Base-by-base conservation (phyloP, 1,139 yeast genomes). In the Yamadazyma oceani region DNA sequence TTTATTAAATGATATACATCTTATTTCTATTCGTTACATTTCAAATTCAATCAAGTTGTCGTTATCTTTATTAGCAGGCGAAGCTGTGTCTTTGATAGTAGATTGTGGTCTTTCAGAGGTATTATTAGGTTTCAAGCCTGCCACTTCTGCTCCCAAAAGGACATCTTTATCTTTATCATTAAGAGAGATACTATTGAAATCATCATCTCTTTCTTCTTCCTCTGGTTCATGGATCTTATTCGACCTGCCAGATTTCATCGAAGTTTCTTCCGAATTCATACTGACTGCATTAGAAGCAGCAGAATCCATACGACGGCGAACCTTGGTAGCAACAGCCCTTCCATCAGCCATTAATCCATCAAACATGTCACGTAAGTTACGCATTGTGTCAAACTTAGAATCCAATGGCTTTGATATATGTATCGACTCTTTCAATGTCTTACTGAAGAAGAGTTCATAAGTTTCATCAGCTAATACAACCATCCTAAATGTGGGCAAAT, bases 301-400 rank as follows among this genome's bases (percentile, higher is more conserved):
- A 23, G 80, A 82, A 55, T 89, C 96, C 76, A 87, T 88, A 46
- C 96, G 80, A 49, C 84, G 81, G 48, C 92, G 80, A 2, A 90
- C 95, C 54, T 86, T 90, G 38, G 77, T 80, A 1, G 97, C 97
- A 12, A 90, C 95, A 40, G 90, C 79, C 57, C 87, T 73, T 4
- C 97, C 96, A 60, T 92, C 97, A 1, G 95, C 95, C 46, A 92
- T 73, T 42, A 92, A 73, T 8, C 95, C 94, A 60, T 88, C 96
- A 65, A 92, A 86, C 78, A 92, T 85, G 40, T 86, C 92, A 42
- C 96, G 73, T 43, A 92, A 64, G 34, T 86, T 85, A 35, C 84
- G 73, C 36, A 77, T 76, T 21, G 61, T 50, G 45, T 68, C 70
- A 34, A 75, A 58, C 36, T 70, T 54, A 37, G 72, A 50, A 34